A percentile compares a stretch with the other conserved stretches of the same genome.
Conservation (phyloP, 352 stramenopile species). For the Phytophthora pseudosyringae region DNA sequence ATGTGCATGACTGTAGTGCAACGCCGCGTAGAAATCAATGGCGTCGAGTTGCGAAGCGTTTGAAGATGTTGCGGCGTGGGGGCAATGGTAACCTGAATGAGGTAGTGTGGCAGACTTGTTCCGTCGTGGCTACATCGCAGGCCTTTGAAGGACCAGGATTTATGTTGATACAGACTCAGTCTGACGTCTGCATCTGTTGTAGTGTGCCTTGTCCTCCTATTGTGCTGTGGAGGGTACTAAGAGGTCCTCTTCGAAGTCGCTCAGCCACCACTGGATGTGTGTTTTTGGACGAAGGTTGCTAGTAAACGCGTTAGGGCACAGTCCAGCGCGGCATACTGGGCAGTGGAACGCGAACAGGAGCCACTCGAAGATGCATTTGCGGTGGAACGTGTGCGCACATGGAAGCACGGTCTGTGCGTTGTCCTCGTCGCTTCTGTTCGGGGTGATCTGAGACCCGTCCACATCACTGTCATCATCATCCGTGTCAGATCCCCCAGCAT, state of each 20-base stretch:
- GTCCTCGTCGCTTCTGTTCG: neutral
- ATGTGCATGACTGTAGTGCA: too few relatives aligned
- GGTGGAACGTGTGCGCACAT: constrained; percentile 32
- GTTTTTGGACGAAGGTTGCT: constrained; percentile 53
- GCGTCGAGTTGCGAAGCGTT: too few relatives aligned
- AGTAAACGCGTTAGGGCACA: constrained; percentile 51
- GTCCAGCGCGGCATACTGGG: constrained; percentile 53
- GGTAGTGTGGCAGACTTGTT: too few relatives aligned
- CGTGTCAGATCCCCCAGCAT: neutral
- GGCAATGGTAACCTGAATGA: too few relatives aligned
- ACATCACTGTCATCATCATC: neutral
- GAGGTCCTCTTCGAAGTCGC: constrained; percentile 36
- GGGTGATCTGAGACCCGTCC: neutral
- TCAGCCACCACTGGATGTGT: constrained; percentile 57
- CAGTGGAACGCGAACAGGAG: constrained; percentile 71
- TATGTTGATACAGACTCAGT: neutral
- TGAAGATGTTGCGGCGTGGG: too few relatives aligned
- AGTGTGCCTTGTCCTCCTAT: neutral
- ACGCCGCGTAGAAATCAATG: too few relatives aligned
- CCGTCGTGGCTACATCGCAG: too few relatives aligned
- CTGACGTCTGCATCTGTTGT: neutral
- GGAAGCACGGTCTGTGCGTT: constrained; percentile 6
- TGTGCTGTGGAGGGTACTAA: neutral
- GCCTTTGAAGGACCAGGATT: too few relatives aligned
- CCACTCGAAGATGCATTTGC: constrained; percentile 72